Evolutionary conservation across 2,329 filamentous ascomycete species (phyloP).

Genomic region (Pseudogymnoascus sp.): DNA sequence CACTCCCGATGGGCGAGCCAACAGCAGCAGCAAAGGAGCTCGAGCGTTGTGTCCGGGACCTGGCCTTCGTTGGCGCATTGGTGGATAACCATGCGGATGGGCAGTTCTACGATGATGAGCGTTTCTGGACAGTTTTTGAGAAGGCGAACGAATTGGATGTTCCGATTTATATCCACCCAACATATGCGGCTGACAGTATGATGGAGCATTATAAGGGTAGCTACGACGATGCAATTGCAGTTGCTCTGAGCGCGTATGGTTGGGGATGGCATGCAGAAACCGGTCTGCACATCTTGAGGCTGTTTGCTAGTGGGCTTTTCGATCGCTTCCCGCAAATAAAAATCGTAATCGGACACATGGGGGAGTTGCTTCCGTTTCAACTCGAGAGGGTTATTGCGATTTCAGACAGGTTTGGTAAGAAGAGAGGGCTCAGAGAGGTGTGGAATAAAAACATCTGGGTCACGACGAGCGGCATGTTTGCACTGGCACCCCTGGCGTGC

Average conservation of each 20-base stretch:
- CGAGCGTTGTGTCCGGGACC: conserved; percentile 32
- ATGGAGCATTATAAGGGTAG: conserved; percentile 25
- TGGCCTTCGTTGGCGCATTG: conserved; percentile 41
- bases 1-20: conserved; percentile 34
- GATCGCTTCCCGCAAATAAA: conserved; percentile 46
- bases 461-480: conserved; percentile 47
- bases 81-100: conserved; percentile 36
- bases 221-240: conserved; percentile 24
- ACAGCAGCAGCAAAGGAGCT: conserved; percentile 30
- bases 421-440: conserved; percentile 37
- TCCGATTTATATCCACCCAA: conserved; percentile 37
- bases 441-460: conserved; percentile 51
- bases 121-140: conserved; percentile 36
- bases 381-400: conserved; percentile 37
- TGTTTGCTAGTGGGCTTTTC: conserved; percentile 47
- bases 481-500: conserved; percentile 38
- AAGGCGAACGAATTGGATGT: conserved; percentile 33
- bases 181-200: conserved; percentile 28
- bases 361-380: conserved; percentile 46
- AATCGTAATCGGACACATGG: conserved; percentile 46
- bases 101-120: conserved; percentile 35
- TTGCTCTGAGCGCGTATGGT: conserved; percentile 33
- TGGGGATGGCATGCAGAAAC: conserved; percentile 46
- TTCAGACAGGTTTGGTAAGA: conserved; percentile 27
- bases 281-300: conserved; percentile 39